Base-by-base conservation (phyloP, 331 rosid species). In the Quercus tomentella region DNA sequence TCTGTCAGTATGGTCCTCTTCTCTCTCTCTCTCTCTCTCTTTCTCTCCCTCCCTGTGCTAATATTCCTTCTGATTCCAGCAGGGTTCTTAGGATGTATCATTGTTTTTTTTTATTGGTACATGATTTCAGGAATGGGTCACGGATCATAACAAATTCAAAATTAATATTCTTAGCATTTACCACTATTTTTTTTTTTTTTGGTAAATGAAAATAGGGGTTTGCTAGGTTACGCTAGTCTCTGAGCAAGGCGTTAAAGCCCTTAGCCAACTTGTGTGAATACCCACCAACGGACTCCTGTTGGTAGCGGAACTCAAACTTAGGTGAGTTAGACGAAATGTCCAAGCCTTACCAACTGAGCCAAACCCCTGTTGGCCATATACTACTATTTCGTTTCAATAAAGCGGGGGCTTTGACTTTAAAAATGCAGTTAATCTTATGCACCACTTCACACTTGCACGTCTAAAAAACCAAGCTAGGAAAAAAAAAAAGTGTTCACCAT, bases 21-120 rank as follows among this genome's bases (percentile, higher is more conserved):
- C 12, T 28, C 68, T 70, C 71, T 74, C 85, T 60, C 73, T 43
- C 76, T 49, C 5, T 4, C 63, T 10, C 73, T 43, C 76, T 49
- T 4, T 4, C 63, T 10, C 49, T 35, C 79, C 51, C 78, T 79
- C 75, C 74, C 52, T 67, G 26, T 18, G 71, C 35, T 84, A 77
- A 77, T 84, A 84, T 84, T 84, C 88, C 82, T 23, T 84, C 84
- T 80, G 82, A 63, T 54, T 20, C 31, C 3, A 23, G 65, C 82
- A 82, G 61, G 67, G 66, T 56, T 84, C 80, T 80, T 68, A 82
- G 82, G 82, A 73, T 73, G 82, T 77, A 80, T 83, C 79, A 76
- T 37, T 41, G 68, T 75, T 65, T 84, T 72, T 57, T 56, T 75
- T 69, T 56, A 17, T 74, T n/a, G 65, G 28, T 8, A n/a, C 62